Evolutionary conservation across 768 basidiomycete species (phyloP), one percentile per base, ranked within the genome.

Genomic region (Boletus rufocinnamomeus): DNA sequence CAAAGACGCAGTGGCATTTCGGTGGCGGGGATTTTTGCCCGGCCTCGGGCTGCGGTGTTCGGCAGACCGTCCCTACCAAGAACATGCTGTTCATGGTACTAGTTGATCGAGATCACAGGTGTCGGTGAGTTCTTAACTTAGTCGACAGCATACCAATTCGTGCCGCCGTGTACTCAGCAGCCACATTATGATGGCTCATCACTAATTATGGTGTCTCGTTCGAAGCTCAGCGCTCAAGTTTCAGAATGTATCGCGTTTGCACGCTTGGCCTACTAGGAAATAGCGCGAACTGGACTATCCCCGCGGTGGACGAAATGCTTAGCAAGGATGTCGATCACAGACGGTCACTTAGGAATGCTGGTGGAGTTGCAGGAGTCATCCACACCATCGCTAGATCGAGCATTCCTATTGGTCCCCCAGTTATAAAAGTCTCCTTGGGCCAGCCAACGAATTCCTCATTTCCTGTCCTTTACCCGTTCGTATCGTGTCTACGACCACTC

Each of bases 401-500:
- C 47, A 52, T 52, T 46, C 61, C 52, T 2, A 21, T 45, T n/a
- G 34, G 11, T 30, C 19, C 43, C 46, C 65, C n/a, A 23, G 52
- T 40, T 65, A 60, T 68, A 65, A 65, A 67, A 57, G 25, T 9
- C 50, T 37, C 50, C 57, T 8, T 23, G 13, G 9, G 7, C 14
- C 43, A 46, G 28, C 55, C 50, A 57, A 21, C 25, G 28, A 35
- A 32, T 30, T 10, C 50, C 57, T n/a, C 58, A 38, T 44, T 41
- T 3, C 23, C 25, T 30, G 9, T 32, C 40, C 45, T 27, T 27
- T 27, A 19, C 47, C 25, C 49, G 1, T 37, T 37, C 48, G 17
- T 23, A 21, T 8, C 13, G 21, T 11, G n/a, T 50, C 48, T 41
- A 16, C 46, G n/a, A 28, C 60, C 49, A 1, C 45, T 50, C 41